phyloP scores from a whole-genome alignment of 2,329 filamentous ascomycete genomes.

The Malbranchea zuffiana region DNA sequence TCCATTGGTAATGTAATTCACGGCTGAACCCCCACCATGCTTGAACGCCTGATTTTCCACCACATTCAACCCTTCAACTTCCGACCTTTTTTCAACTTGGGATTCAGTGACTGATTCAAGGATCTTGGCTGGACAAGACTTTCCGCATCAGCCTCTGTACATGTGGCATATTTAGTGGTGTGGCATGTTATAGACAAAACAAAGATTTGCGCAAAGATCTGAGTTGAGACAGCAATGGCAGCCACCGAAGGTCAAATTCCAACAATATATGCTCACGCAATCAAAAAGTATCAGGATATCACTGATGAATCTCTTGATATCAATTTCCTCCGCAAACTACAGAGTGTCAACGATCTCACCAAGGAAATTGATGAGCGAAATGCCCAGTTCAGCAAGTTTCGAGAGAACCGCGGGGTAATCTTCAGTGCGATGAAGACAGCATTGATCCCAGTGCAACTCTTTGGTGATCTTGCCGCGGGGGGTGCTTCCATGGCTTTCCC shows the following conservation, averaged over 20 bases:
- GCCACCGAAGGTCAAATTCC: conserved; percentile 8
- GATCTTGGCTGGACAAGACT: too few species aligned
- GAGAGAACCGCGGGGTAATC: conserved; percentile 26
- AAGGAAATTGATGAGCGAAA: conserved; percentile 28
- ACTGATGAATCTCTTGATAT: conserved; percentile 11
- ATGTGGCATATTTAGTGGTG: neutral
- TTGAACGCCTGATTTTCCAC: too few species aligned
- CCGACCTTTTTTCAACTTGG: too few species aligned
- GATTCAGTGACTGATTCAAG: too few species aligned
- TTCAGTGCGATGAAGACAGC: conserved; percentile 24
- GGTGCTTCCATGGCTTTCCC: conserved; percentile 32
- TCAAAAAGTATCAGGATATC: conserved; percentile 12
- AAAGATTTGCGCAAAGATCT: too few species aligned
- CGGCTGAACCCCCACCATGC: too few species aligned
- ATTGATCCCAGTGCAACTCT: conserved; percentile 29
- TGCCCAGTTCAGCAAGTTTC: conserved; percentile 29
- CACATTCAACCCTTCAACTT: too few species aligned
- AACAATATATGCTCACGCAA: conserved; percentile 9
- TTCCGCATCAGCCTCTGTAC: neutral
- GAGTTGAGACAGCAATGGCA: too few species aligned
- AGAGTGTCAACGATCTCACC: conserved; percentile 25
- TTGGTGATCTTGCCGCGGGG: conserved; percentile 33
- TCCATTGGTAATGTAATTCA: too few species aligned
- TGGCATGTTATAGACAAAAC: neutral
- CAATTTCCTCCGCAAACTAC: conserved; percentile 16